Percentiles rank a stretch among this genome's conserved stretches.
Evolutionary conservation across 495 filamentous ascomycete species (phyloP).

Genomic region (Parmelia sp.): DNA sequence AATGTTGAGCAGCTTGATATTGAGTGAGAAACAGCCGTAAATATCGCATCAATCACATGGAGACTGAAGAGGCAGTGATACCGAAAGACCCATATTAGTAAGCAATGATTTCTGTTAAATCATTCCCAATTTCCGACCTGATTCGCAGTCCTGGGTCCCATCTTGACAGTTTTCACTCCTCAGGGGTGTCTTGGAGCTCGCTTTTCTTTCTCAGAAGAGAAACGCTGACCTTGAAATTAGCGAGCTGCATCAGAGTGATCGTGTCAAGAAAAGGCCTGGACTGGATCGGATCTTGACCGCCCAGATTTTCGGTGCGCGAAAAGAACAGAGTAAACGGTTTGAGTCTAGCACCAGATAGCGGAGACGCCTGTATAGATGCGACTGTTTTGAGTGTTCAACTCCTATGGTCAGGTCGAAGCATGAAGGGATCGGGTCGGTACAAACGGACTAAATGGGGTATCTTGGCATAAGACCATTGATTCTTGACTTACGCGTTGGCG

Average conservation of each 20-base stretch:
- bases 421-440: not conserved
- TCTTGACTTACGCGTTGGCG: not conserved
- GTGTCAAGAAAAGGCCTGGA: not conserved
- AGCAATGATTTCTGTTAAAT: no score
- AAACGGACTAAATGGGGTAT: not conserved
- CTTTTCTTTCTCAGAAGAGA: no score
- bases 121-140: no score
- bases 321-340: not conserved
- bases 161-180: no score
- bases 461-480: not conserved
- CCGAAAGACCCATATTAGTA: not conserved
- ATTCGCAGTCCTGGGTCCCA: no score
- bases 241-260: not conserved
- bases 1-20: not conserved
- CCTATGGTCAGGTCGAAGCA: not conserved
- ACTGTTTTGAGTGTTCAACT: not conserved
- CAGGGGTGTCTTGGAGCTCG: no score
- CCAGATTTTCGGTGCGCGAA: not conserved
- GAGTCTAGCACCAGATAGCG: not conserved
- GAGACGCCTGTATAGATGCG: not conserved
- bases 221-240: no score
- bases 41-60: slow-evolving; percentile 1
- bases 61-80: not conserved
- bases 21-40: not conserved
- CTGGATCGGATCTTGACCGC: slow-evolving; percentile 2